A percentile compares a stretch with the other conserved stretches of the same genome.
These are phyloP conservation scores for Staphylotrichum tortipilum DNA, from an alignment of 495 filamentous ascomycete genomes.

Conservation along the genomic window DNA sequence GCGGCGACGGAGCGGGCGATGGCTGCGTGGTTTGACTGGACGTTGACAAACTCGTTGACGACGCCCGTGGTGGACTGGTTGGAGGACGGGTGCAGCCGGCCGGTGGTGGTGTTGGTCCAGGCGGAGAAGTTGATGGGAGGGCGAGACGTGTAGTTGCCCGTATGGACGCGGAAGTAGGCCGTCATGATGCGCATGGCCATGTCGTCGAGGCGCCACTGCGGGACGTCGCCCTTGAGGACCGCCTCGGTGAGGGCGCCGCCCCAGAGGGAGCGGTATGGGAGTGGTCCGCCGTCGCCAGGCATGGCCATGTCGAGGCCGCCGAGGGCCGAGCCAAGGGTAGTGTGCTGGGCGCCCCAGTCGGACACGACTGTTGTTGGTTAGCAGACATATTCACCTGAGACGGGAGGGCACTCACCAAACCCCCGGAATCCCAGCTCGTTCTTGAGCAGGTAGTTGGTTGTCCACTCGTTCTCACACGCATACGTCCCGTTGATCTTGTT, in stretches of 20 bases:
- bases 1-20: background rate
- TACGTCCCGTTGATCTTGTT: conserved; percentile 1
- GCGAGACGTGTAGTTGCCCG: background rate
- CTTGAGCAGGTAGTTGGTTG: background rate
- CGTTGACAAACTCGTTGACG: background rate
- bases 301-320: conserved; percentile 1
- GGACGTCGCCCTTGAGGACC: background rate
- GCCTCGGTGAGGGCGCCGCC: background rate
- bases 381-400: background rate
- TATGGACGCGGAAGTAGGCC: background rate
- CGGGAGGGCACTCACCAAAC: background rate
- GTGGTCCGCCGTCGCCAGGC: background rate
- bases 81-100: background rate
- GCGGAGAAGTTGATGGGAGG: background rate
- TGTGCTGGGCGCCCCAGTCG: background rate
- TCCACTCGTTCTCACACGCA: background rate
- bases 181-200: conserved; percentile 1
- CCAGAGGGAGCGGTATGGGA: background rate
- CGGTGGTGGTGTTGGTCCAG: background rate
- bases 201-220: background rate
- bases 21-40: background rate
- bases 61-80: background rate
- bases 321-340: background rate
- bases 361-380: background rate
- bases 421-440: background rate